Evolutionary conservation across 2,329 filamentous ascomycete genomes (phyloP).

Genomic region (Atkinsonella hypoxylon): DNA sequence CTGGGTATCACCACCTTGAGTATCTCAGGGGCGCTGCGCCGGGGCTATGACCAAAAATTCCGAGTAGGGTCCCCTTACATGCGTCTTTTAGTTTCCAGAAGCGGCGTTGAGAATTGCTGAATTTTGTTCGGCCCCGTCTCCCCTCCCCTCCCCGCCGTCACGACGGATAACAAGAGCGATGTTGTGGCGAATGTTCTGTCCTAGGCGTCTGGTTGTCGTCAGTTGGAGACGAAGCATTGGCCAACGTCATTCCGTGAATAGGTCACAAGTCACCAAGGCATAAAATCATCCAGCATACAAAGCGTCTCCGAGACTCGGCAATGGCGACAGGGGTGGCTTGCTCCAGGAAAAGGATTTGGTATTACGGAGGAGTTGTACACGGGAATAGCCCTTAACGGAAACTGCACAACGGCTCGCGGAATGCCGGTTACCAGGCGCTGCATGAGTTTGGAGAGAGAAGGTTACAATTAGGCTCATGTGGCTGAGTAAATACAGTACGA

Average conservation of each 20-base stretch:
- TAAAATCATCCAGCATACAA: not conserved
- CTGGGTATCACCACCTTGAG: not conserved
- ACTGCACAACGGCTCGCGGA: not conserved
- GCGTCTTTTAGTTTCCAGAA: not conserved
- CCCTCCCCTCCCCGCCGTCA: not conserved
- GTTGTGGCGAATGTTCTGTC: not conserved
- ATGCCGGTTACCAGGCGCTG: not conserved
- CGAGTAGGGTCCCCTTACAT: not conserved
- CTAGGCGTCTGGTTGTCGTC: not conserved
- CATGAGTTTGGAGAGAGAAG: not conserved
- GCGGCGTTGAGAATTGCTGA: not conserved
- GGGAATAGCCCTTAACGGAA: not conserved
- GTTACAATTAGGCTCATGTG: slow-evolving; percentile 6
- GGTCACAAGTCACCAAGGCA: not conserved
- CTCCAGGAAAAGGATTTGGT: not conserved
- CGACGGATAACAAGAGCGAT: not conserved
- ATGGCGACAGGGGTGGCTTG: not conserved
- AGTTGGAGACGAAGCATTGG: not conserved
- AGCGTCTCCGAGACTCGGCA: not conserved
- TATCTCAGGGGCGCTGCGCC: not conserved
- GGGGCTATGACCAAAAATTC: not conserved
- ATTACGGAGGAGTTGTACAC: not conserved
- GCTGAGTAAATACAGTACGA: not conserved
- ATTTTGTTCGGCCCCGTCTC: not conserved
- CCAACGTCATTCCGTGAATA: not conserved